Percentiles rank a stretch among this genome's conserved stretches.
phyloP scores from a whole-genome alignment of 2,329 filamentous ascomycete species.

The Fusarium sambucinum region DNA sequence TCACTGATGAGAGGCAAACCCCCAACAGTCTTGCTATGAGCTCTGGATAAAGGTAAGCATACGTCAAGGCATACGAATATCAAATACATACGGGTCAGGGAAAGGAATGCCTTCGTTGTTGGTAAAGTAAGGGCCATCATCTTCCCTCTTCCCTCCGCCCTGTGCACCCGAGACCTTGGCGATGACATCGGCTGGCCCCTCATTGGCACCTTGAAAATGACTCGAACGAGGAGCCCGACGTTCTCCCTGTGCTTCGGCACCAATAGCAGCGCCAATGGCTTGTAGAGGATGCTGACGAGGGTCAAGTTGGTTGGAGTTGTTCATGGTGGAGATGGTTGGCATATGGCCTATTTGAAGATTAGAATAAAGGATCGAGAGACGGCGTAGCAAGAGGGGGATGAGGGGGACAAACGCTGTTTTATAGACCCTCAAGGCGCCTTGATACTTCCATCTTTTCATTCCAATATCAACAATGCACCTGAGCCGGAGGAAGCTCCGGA shows the following conservation, averaged over 20 bases:
- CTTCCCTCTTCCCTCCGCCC: slow-evolving; percentile 8
- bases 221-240: neutral
- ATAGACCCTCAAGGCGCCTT: neutral
- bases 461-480: neutral
- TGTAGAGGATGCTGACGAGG: slow-evolving; percentile 4
- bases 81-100: neutral
- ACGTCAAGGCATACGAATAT: rapidly evolving
- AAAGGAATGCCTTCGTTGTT: slow-evolving; percentile 10
- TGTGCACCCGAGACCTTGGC: slow-evolving; percentile 10
- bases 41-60: neutral
- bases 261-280: slow-evolving; percentile 10
- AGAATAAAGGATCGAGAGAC: neutral
- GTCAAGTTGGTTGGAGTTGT: slow-evolving; percentile 20
- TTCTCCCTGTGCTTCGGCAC: slow-evolving; percentile 4
- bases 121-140: slow-evolving; percentile 11
- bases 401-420: neutral
- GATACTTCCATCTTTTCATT: neutral
- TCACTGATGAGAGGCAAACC: slow-evolving; percentile 4
- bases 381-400: too few relatives aligned
- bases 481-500: slow-evolving; percentile 2
- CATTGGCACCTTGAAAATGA: slow-evolving; percentile 1
- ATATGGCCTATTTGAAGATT: neutral
- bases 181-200: slow-evolving; percentile 8
- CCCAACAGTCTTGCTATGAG: slow-evolving; percentile 13
- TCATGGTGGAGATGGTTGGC: neutral